Percentiles rank a stretch among this genome's conserved stretches.
Evolutionary conservation across 2,329 filamentous ascomycete genomes (phyloP).

Genomic region (Colletotrichum gigasporum): DNA sequence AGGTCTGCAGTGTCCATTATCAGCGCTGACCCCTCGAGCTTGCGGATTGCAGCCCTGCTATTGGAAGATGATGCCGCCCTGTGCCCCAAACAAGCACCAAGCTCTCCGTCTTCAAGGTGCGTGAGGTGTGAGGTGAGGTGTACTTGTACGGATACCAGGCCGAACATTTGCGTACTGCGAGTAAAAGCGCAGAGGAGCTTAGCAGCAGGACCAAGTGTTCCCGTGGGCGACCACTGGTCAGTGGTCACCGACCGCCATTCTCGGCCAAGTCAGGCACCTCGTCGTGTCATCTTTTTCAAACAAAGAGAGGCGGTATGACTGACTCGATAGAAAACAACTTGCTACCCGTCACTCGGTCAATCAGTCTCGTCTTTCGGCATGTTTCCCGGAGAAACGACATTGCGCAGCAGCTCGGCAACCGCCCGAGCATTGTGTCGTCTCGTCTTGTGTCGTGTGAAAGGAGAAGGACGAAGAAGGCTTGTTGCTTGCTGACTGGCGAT

Average conservation of each 20-base stretch:
- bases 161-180: slow-evolving; percentile 13
- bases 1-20: background rate
- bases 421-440: background rate
- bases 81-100: slow-evolving; percentile 12
- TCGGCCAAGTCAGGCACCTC: slow-evolving; percentile 28
- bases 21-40: slow-evolving; percentile 21
- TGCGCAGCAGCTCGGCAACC: background rate
- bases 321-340: slow-evolving; percentile 29
- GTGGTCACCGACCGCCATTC: slow-evolving; percentile 11
- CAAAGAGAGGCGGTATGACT: slow-evolving; percentile 28
- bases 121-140: background rate
- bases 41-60: slow-evolving; percentile 9
- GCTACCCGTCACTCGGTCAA: slow-evolving; percentile 24
- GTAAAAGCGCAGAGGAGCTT: background rate
- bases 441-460: background rate
- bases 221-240: slow-evolving; percentile 7
- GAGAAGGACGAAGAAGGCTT: background rate
- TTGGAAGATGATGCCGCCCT: slow-evolving; percentile 20
- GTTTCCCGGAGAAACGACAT: background rate
- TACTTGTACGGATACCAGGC: slow-evolving; percentile 1
- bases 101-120: background rate
- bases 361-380: slow-evolving; percentile 13
- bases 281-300: slow-evolving; percentile 21
- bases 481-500: background rate
- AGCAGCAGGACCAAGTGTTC: slow-evolving; percentile 3